These are phyloP conservation scores for Pythium phragmitis DNA, from an alignment of 352 stramenopile genomes.

Conservation along the genomic window DNA sequence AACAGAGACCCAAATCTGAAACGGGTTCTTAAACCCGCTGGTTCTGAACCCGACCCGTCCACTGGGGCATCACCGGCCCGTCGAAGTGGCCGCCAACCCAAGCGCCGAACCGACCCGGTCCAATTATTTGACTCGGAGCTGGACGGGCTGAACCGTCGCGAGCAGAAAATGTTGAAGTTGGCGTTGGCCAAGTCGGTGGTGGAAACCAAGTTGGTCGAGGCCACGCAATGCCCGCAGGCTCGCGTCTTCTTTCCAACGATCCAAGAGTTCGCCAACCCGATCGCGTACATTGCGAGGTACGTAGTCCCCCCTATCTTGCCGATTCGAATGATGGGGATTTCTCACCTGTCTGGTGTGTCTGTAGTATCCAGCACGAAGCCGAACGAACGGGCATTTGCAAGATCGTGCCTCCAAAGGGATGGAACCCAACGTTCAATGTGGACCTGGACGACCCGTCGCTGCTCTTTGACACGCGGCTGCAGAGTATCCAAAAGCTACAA, in stretches of 20 bases:
- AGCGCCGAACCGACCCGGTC: slow-evolving; percentile 40
- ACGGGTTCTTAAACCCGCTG: slow-evolving; percentile 12
- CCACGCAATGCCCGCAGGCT: slow-evolving; percentile 34
- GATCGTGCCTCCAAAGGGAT: slow-evolving; percentile 96
- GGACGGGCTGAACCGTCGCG: slow-evolving; percentile 24
- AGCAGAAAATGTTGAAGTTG: slow-evolving; percentile 69
- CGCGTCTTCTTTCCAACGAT: slow-evolving; percentile 76
- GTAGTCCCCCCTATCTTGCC: not conserved
- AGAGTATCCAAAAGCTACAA: slow-evolving; percentile 90
- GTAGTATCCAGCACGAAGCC: slow-evolving; percentile 61
- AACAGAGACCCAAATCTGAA: not conserved
- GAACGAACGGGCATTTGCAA: slow-evolving; percentile 94
- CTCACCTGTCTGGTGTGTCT: slow-evolving; percentile 6
- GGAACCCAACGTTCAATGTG: slow-evolving; percentile 82
- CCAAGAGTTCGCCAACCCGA: slow-evolving; percentile 87
- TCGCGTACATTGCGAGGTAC: slow-evolving; percentile 87
- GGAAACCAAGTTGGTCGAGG: slow-evolving; percentile 45
- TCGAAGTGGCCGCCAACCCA: slow-evolving; percentile 30
- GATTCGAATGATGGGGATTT: slow-evolving; percentile 5
- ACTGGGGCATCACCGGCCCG: slow-evolving; percentile 12
- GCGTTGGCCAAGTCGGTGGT: slow-evolving; percentile 49
- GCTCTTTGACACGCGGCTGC: slow-evolving; percentile 91
- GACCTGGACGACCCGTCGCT: slow-evolving; percentile 52
- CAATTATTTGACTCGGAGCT: slow-evolving; percentile 30
- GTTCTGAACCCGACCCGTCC: slow-evolving; percentile 2